These are phyloP conservation scores for Alternaria novae-zelandiae DNA, from an alignment of 2,329 filamentous ascomycete species.

Conservation along the genomic window DNA sequence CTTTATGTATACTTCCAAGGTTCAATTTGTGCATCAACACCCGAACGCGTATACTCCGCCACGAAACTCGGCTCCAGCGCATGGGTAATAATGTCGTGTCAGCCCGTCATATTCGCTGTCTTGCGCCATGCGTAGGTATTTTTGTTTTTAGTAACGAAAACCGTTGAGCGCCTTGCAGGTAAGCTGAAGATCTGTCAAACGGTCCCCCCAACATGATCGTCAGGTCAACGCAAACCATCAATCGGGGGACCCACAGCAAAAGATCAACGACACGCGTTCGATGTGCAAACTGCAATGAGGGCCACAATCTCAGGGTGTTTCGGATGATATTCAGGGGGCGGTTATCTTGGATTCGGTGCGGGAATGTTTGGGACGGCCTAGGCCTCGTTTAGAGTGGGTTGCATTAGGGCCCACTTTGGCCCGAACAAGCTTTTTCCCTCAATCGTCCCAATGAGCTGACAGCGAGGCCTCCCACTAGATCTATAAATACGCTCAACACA, in stretches of 20 bases:
- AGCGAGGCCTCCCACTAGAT: constrained; percentile 2
- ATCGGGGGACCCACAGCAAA: constrained; percentile 1
- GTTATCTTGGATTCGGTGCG: neutral
- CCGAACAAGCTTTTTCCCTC: constrained; percentile 3
- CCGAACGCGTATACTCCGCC: neutral
- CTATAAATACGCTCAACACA: neutral
- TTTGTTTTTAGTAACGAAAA: neutral
- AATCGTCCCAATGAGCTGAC: neutral
- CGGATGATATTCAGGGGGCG: constrained; percentile 1
- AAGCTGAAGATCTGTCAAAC: neutral
- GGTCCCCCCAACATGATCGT: neutral
- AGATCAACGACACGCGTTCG: constrained; percentile 12
- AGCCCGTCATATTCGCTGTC: neutral
- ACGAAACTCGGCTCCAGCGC: neutral
- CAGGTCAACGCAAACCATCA: neutral
- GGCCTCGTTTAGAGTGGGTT: neutral
- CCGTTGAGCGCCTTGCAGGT: neutral
- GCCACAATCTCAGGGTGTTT: neutral
- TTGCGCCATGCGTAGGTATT: neutral
- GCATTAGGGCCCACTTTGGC: constrained; percentile 10
- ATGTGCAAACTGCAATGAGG: neutral
- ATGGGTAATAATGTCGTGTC: neutral
- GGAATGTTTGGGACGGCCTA: neutral
- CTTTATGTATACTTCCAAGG: constrained; percentile 1
- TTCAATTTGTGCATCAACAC: neutral